These are phyloP conservation scores for Lecanicillium sp. DNA, from an alignment of 2,329 filamentous ascomycete genomes.

Conservation along the genomic window DNA sequence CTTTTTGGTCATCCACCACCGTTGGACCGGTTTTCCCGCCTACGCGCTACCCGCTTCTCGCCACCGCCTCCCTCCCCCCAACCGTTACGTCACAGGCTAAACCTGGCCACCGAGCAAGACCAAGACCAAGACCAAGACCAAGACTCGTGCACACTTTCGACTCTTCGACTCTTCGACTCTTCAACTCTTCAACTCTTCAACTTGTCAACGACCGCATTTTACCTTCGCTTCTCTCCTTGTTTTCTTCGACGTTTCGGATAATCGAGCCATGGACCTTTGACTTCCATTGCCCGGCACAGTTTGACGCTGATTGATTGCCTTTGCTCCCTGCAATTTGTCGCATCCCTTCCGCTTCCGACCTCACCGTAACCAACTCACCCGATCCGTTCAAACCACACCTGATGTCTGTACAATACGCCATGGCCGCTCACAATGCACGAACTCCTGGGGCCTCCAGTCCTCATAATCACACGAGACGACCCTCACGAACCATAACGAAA, in stretches of 20 bases:
- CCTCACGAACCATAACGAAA: slow-evolving; percentile 25
- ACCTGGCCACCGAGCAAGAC: too few relatives aligned
- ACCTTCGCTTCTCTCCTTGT: too few relatives aligned
- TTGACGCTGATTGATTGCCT: slow-evolving; percentile 7
- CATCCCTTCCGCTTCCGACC: background rate
- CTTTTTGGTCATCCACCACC: background rate
- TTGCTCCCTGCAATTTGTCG: background rate
- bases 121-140: too few relatives aligned
- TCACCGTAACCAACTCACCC: background rate
- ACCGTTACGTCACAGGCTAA: slow-evolving; percentile 12
- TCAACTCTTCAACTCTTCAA: background rate
- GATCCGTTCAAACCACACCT: too few relatives aligned
- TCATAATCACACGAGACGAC: slow-evolving; percentile 9
- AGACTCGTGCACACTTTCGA: background rate
- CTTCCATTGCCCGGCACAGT: background rate
- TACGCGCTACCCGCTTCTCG: slow-evolving; percentile 5
- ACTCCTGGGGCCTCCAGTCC: slow-evolving; percentile 11
- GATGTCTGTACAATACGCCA: slow-evolving; percentile 12
- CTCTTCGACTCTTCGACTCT: background rate
- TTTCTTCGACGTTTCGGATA: too few relatives aligned
- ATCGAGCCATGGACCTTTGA: slow-evolving; percentile 8
- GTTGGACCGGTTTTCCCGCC: background rate
- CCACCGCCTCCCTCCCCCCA: slow-evolving; percentile 8
- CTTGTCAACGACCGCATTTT: background rate
- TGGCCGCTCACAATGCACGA: slow-evolving; percentile 12